Evolutionary conservation across 345 rosid species (phyloP).

Genomic region (Gossypium turneri): DNA sequence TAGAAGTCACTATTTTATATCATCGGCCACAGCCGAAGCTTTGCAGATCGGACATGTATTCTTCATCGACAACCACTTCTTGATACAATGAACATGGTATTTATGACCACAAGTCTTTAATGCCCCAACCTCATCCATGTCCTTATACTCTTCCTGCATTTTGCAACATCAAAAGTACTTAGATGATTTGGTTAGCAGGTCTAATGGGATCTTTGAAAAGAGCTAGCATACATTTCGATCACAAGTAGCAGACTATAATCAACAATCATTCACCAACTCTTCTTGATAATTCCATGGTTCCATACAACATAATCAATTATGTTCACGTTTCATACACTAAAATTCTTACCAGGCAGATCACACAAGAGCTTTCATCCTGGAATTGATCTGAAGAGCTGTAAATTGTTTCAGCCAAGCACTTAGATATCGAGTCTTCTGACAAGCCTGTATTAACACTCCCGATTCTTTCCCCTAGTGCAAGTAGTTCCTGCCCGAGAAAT

Average conservation of each 20-base stretch:
- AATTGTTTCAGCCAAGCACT: conserved; percentile 47
- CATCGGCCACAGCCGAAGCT: conserved; percentile 43
- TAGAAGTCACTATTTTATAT: conserved; percentile 13
- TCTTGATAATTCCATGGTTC: background rate
- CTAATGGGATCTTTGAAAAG: background rate
- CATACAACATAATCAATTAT: background rate
- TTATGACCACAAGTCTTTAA: conserved; percentile 65
- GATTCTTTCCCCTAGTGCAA: conserved; percentile 85
- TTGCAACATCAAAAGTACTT: background rate
- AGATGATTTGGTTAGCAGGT: background rate
- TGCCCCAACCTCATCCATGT: conserved; percentile 50
- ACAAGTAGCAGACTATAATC: background rate
- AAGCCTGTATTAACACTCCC: conserved; percentile 81
- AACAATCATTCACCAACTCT: background rate
- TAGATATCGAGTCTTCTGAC: conserved; percentile 50
- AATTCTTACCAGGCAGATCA: conserved; percentile 75
- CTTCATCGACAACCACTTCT: conserved; percentile 82
- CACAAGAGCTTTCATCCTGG: conserved; percentile 57
- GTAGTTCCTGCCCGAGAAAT: conserved; percentile 57
- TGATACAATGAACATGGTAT: conserved; percentile 70
- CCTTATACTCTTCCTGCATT: conserved; percentile 68
- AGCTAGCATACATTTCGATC: background rate
- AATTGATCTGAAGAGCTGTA: conserved; percentile 34
- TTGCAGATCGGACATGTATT: conserved; percentile 88
- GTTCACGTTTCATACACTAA: background rate